phyloP scores from a whole-genome alignment of 352 stramenopile species.

The Phytophthora constricta region DNA sequence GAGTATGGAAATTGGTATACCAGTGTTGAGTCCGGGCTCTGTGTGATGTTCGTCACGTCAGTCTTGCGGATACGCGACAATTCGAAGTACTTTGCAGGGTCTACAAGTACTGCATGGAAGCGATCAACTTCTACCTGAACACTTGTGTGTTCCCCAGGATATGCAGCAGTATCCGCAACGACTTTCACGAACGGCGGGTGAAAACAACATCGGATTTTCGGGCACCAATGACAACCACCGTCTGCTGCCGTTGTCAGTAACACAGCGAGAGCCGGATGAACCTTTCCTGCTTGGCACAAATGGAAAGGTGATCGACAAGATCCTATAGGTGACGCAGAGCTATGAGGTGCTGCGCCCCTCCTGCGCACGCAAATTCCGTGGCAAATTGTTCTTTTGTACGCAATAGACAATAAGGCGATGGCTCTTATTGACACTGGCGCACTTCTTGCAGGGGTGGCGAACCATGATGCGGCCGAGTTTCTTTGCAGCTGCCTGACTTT shows the following conservation, averaged over 20 bases:
- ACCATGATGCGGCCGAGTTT: slow-evolving; percentile 57
- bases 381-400: slow-evolving; percentile 52
- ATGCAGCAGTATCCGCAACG: slow-evolving; percentile 81
- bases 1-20: slow-evolving; percentile 80
- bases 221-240: slow-evolving; percentile 91
- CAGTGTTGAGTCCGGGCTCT: slow-evolving; percentile 47
- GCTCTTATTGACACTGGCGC: slow-evolving; percentile 89
- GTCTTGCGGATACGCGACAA: slow-evolving; percentile 72
- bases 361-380: slow-evolving; percentile 33
- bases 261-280: slow-evolving; percentile 64
- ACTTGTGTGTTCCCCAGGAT: slow-evolving; percentile 83
- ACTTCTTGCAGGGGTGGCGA: slow-evolving; percentile 72
- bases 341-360: slow-evolving; percentile 40
- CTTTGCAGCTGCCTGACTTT: slow-evolving; percentile 34
- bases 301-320: slow-evolving; percentile 88
- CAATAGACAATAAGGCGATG: slow-evolving; percentile 48
- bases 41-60: slow-evolving; percentile 72
- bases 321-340: slow-evolving; percentile 44
- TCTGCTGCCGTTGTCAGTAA: slow-evolving; percentile 74
- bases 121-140: slow-evolving; percentile 90
- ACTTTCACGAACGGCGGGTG: slow-evolving; percentile 66
- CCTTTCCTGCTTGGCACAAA: slow-evolving; percentile 73
- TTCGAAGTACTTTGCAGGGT: slow-evolving; percentile 54
- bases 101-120: slow-evolving; percentile 68
- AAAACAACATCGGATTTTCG: slow-evolving; percentile 80